Percentiles rank a stretch among this genome's conserved stretches.
Evolutionary conservation across 2,329 filamentous ascomycete genomes (phyloP).

Genomic region (Didymella exigua): DNA sequence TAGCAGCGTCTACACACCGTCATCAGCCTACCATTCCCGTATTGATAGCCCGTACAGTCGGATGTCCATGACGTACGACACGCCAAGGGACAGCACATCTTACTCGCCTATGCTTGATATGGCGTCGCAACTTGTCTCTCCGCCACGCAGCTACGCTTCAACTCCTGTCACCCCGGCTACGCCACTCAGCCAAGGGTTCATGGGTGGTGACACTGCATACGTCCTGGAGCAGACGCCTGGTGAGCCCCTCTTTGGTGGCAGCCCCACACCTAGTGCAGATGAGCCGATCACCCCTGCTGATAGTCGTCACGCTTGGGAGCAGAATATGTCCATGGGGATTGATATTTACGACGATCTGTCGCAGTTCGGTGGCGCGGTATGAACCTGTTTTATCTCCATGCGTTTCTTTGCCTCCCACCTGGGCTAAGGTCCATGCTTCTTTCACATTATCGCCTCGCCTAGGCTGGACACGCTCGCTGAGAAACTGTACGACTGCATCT

Average conservation of each 20-base stretch:
- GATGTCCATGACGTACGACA: neutral
- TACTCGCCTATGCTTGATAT: neutral
- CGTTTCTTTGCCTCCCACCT: neutral
- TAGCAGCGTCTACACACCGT: neutral
- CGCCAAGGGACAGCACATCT: neutral
- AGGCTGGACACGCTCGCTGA: neutral
- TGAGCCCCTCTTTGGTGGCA: conserved; percentile 32
- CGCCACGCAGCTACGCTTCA: conserved; percentile 16
- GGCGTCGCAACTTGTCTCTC: neutral
- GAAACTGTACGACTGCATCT: neutral
- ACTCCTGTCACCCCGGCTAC: conserved; percentile 24
- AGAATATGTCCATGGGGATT: conserved; percentile 10
- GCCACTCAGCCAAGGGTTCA: conserved; percentile 5
- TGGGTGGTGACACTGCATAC: conserved; percentile 22
- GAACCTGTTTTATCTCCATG: too few species aligned
- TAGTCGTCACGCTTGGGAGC: conserved; percentile 16
- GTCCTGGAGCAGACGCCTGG: conserved; percentile 26
- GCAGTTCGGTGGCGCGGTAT: neutral
- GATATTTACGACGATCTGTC: neutral
- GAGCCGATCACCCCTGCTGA: conserved; percentile 31
- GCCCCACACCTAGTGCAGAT: conserved; percentile 25
- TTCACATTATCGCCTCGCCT: neutral
- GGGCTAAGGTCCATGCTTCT: neutral
- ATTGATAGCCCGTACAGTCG: neutral
- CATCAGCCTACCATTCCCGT: neutral